phyloP scores from a whole-genome alignment of 73 alveolate species.

The Paramecium bursaria region DNA sequence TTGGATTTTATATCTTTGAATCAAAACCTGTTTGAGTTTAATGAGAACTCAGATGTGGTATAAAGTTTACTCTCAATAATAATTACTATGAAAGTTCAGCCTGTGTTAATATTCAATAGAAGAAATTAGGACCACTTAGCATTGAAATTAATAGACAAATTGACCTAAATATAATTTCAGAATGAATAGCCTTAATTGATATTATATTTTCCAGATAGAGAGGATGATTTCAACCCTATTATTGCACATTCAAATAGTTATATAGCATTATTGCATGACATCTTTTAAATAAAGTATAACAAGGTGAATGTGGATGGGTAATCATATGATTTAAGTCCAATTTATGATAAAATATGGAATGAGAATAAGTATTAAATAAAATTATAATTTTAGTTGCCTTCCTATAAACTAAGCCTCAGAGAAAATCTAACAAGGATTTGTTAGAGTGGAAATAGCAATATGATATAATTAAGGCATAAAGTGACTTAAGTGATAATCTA shows the following conservation, averaged over 20 bases:
- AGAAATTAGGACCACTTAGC: slow-evolving; percentile 47
- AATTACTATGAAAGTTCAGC: slow-evolving; percentile 48
- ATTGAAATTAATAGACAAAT: slow-evolving; percentile 51
- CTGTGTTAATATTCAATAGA: slow-evolving; percentile 21
- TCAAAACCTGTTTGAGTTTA: slow-evolving; percentile 43
- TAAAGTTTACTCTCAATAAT: slow-evolving; percentile 39
- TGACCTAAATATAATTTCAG: slow-evolving; percentile 14
- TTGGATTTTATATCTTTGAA: slow-evolving; percentile 58
- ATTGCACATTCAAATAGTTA: slow-evolving; percentile 61
- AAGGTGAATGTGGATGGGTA: slow-evolving; percentile 40
- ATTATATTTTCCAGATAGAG: slow-evolving; percentile 64
- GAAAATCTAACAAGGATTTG: slow-evolving; percentile 45
- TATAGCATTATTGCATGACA: slow-evolving; percentile 67
- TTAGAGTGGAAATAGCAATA: slow-evolving; percentile 53
- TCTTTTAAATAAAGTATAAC: slow-evolving; percentile 49
- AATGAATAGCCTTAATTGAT: slow-evolving; percentile 47
- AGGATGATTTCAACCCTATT: slow-evolving; percentile 52
- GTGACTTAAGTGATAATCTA: slow-evolving; percentile 25
- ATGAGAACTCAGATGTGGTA: slow-evolving; percentile 37
- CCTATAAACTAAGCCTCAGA: no score
- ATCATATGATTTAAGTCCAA: slow-evolving; percentile 29
- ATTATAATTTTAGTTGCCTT: no score
- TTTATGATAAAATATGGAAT: slow-evolving; percentile 57
- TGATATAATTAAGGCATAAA: slow-evolving; percentile 16
- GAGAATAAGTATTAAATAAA: slow-evolving; percentile 30